Evolutionary conservation across 352 stramenopile genomes (phyloP), one percentile per base, ranked within the genome.

Genomic region (Phytopythium cucurbitacearum): DNA sequence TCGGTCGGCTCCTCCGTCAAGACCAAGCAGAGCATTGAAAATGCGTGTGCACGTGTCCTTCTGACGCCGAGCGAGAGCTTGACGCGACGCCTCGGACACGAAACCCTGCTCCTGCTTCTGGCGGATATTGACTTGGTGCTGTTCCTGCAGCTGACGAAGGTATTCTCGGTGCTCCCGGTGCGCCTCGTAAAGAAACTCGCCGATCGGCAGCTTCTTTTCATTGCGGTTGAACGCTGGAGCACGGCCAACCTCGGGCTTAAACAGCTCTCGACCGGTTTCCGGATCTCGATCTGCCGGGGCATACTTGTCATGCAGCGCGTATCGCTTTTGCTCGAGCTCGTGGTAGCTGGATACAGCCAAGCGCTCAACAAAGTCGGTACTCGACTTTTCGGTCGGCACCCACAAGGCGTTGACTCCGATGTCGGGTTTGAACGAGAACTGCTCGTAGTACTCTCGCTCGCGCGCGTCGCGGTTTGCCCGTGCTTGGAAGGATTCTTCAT

Each of bases 371-470:
- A 92, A 70, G 51, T 83, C 80, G 1, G 65, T 73, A 10, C 72
- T 59, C 9, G 64, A 70, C 11, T 64, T 57, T 28, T 73, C 57
- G 5, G 55, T 44, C 9, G 59, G 65, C 40, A 70, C 63, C 80
- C 80, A 91, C 1, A 89, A 60, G 32, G 76, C 54, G 50, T 89
- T 90, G 8, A 91, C 71, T 11, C 82, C 82, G 50, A 92, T 91
- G 54, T 92, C 66, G 15, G 82, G 82, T 53, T 89, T 89, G 68
- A 91, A 89, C 10, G 82, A 52, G 59, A 82, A 89, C 60, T 88
- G 78, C 40, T 66, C 70, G 15, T 84, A 49, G 51, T 88, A 80
- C 51, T 73, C 71, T 12, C 77, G 54, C 40, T 89, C 80, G 5
- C 64, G 62, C 11, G 73, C 73, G 33, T 87, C 65, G 0, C 66